phyloP scores from a whole-genome alignment of 371 early-diverging fungal genomes.

The Saksenaea oblongispora region DNA sequence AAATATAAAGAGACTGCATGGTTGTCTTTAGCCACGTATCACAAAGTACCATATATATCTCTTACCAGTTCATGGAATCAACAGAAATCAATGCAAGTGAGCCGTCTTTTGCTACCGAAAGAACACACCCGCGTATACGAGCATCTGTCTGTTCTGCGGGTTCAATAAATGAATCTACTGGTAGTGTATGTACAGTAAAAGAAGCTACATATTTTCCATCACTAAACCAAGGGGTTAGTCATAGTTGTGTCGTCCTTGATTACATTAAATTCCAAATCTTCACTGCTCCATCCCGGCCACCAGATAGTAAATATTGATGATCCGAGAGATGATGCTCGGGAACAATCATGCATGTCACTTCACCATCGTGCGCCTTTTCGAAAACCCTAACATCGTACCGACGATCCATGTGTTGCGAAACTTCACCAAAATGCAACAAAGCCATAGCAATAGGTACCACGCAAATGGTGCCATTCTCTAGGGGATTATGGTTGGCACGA shows the following conservation, averaged over 20 bases:
- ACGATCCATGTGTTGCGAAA: slow-evolving; percentile 25
- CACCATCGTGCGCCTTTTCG: slow-evolving; percentile 52
- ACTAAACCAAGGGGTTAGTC: slow-evolving; percentile 24
- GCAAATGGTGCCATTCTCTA: slow-evolving; percentile 58
- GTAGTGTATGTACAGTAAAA: slow-evolving; percentile 63
- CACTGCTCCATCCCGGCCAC: slow-evolving; percentile 71
- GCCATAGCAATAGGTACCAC: slow-evolving; percentile 51
- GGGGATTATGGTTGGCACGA: neutral
- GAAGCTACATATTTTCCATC: slow-evolving; percentile 66
- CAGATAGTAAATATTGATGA: slow-evolving; percentile 59
- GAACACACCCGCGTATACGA: slow-evolving; percentile 58
- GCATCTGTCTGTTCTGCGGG: slow-evolving; percentile 62
- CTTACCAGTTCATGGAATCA: slow-evolving; percentile 75
- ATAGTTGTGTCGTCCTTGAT: neutral
- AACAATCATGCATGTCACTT: slow-evolving; percentile 59
- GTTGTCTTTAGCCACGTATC: neutral
- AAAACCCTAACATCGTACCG: slow-evolving; percentile 26
- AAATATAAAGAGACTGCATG: slow-evolving; percentile 57
- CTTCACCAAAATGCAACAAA: slow-evolving; percentile 32
- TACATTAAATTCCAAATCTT: slow-evolving; percentile 81
- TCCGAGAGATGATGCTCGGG: slow-evolving; percentile 50
- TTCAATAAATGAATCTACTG: slow-evolving; percentile 62
- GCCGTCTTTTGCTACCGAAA: slow-evolving; percentile 71
- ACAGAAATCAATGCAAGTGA: slow-evolving; percentile 73
- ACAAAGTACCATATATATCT: neutral